Evolutionary conservation across 2,329 filamentous ascomycete species (phyloP), one percentile per base, ranked within the genome.

Genomic region (Fusarium floridanum): DNA sequence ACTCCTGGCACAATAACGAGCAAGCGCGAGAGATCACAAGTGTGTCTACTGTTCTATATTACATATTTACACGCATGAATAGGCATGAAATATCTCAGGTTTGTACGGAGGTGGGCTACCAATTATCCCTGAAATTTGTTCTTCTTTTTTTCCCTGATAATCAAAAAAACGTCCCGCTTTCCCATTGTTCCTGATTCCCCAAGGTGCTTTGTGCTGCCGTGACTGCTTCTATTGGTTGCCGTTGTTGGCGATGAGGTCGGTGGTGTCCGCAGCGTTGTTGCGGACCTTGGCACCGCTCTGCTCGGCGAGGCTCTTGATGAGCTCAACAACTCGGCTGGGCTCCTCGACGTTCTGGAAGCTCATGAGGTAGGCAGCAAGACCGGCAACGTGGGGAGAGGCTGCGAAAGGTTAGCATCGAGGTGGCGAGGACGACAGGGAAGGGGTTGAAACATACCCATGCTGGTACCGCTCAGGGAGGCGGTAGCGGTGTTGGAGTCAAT

Each of bases 281-380:
- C 55, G 53, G 64, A 90, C 88, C 7, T 59, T 48, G 6, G 87
- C 86, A 45, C 86, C 85, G 3, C 85, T 85, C 41, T 79, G 72
- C n/a, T 76, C 75, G 50, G 89, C 90, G 29, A 92, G 86, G 70
- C 83, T 80, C 83, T 87, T 87, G 78, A 92, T 87, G 65, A 91
- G 85, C 14, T 78, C 82, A 45, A 80, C 82, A 27, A 88, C 84
- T 29, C 78, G 67, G 20, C 64, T 55, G n/a, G 81, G 74, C 59
- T 82, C 81, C 9, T 81, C 84, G 70, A 91, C 81, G 63, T 81
- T 77, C 82, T 90, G 88, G 64, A 91, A 85, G 62, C 83, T 77
- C 84, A 94, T 91, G 36, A 94, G 83, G 82, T 94, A 94, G 32
- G 91, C 91, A 16, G 90, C 91, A 5, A 94, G 85, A 57, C 92